Conservation (phyloP, 169 alveolate species). For the Eimeria praecox region DNA sequence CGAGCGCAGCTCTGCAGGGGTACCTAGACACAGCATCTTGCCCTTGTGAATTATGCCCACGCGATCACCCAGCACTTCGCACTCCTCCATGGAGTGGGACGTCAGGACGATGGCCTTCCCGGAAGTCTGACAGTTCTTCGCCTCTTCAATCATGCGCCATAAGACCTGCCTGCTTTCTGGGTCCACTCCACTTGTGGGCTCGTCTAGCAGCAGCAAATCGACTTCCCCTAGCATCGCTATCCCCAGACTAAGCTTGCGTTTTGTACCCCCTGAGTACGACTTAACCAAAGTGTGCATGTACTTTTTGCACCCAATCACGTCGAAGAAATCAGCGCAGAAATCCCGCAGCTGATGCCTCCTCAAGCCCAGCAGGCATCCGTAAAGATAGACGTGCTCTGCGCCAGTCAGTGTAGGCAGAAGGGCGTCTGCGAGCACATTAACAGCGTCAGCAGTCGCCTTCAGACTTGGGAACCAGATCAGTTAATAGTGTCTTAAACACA, state of each 20-base stretch:
- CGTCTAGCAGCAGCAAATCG: slow-evolving; percentile 59
- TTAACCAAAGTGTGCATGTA: slow-evolving; percentile 54
- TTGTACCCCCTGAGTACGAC: slow-evolving; percentile 70
- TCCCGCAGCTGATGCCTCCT: neutral
- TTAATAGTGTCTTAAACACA: neutral
- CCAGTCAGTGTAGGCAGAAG: slow-evolving; percentile 70
- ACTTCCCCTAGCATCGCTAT: slow-evolving; percentile 57
- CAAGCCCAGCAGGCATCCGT: slow-evolving; percentile 62
- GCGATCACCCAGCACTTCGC: slow-evolving; percentile 93
- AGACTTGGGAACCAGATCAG: neutral
- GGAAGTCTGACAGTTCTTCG: slow-evolving; percentile 84
- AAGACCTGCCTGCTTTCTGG: slow-evolving; percentile 88
- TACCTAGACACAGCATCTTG: slow-evolving; percentile 86
- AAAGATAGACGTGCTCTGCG: slow-evolving; percentile 68
- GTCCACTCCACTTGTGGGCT: slow-evolving; percentile 88
- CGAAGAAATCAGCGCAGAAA: slow-evolving; percentile 44
- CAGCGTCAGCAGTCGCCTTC: neutral
- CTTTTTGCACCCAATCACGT: slow-evolving; percentile 59
- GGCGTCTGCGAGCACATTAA: slow-evolving; percentile 47
- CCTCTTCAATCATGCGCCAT: slow-evolving; percentile 89
- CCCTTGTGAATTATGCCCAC: slow-evolving; percentile 91
- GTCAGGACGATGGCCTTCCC: slow-evolving; percentile 90
- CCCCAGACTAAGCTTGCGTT: slow-evolving; percentile 80
- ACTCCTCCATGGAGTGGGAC: slow-evolving; percentile 94
- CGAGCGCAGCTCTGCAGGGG: slow-evolving; percentile 88